Base-by-base conservation (phyloP, 768 basidiomycete species). In the Phanerochaete sordida region DNA sequence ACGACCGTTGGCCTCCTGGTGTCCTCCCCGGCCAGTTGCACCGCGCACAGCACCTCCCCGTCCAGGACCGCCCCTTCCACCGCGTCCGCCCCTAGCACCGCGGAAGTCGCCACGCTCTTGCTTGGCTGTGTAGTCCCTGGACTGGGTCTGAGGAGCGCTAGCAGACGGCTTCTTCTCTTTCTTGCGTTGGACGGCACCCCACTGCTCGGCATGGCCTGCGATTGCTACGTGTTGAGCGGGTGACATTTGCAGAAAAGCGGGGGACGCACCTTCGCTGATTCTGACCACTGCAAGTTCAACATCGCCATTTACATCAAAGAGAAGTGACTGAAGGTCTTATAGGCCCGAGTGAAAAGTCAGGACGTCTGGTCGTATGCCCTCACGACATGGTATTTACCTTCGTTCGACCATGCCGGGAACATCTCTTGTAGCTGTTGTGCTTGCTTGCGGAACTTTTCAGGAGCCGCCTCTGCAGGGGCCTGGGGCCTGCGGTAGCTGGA, bases 131-230 rank as follows among this genome's bases (percentile, higher is more conserved):
- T 82, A 73, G 26, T 88, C 83, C 73, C 85, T 89, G 51, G 85
- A 71, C 46, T 68, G 63, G 43, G 76, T 53, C 44, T 81, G 79
- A 30, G 77, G 52, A 13, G 80, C 66, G 28, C 76, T 61, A 0
- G 64, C 46, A 15, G 44, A 31, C 24, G 61, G 33, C 75, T 91
- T 93, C 80, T 93, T 92, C 73, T 93, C 90, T 78, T 91, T 94
- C 83, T 92, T 93, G 73, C 84, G 87, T 63, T 84, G 84, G 59
- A 92, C 91, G 57, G 90, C 84, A 54, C 83, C 91, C 91, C 91
- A 94, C 68, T 87, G 89, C 71, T 86, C 84, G 49, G 81, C 88
- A 64, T 79, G 79, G 68, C 91, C 91, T 93, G 70, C 54, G 21
- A 52, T 26, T 35, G 57, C 45, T 59, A 53, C 59, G 35, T 33